Base-by-base conservation (phyloP, 2,329 filamentous ascomycete species). In the Colletotrichum tanaceti region DNA sequence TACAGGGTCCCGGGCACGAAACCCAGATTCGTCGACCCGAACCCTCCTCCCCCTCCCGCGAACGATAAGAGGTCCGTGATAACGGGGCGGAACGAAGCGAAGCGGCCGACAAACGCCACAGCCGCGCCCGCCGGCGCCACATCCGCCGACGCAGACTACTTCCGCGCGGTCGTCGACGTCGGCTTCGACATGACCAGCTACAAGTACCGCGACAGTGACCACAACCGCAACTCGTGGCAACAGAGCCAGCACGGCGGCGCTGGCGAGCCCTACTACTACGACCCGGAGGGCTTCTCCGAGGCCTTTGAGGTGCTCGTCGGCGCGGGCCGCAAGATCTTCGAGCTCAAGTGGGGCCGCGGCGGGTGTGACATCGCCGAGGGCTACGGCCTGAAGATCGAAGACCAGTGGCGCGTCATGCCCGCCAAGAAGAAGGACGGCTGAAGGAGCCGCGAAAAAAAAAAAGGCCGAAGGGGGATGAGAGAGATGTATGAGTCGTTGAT, bases 191-290 rank as follows among this genome's bases (percentile, higher is more conserved):
- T 84, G 82, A 79, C 77, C 64, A 76, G 81, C 46, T 79, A 81
- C 73, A 84, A 84, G 71, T 77, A 82, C 62, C 76, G 78, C 54
- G 75, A 75, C 7, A 74, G 76, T 22, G 75, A 75, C 9, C 78
- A 78, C 53, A 74, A 77, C 24, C 78, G 85, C 38, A 87, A 87
- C 74, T 83, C 79, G 13, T 88, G 86, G 86, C 85, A 87, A 73
- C 74, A 73, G 3, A 79, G 81, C 38, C 86, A 88, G 73, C 79
- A 76, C 5, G 85, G 85, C 38, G 86, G 86, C 1, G 60, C 79
- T 28, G 84, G 83, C 16, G 86, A 88, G 73, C 85, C 85, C 1
- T 88, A 82, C 68, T 84, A 87, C 74, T 82, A 86, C 68, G 78
- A 84, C 59, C 71, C 81, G 0, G 79, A 79, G 2, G 85, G 84